These are phyloP conservation scores for Sistotremastrum suecicum DNA, from an alignment of 768 basidiomycete genomes.

Conservation along the genomic window DNA sequence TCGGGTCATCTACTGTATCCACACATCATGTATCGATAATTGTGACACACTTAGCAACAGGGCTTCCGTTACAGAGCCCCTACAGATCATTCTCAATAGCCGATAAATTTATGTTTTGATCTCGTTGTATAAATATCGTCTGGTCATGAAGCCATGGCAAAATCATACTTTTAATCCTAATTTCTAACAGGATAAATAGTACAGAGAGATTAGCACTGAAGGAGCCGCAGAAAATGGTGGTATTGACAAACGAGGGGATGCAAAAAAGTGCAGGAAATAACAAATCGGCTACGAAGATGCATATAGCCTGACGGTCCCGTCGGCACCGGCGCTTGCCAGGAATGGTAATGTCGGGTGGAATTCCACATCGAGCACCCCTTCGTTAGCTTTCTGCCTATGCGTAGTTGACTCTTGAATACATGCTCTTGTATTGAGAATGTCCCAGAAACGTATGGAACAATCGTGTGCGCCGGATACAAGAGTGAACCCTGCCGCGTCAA, in stretches of 20 bases:
- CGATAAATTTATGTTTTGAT: not conserved
- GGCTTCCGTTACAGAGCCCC: too few species aligned
- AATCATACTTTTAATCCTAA: not conserved
- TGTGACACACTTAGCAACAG: too few species aligned
- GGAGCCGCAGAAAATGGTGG: not conserved
- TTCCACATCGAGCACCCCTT: conserved; percentile 82
- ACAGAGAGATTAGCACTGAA: not conserved
- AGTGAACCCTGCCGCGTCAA: conserved; percentile 76
- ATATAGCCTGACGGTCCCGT: conserved; percentile 86
- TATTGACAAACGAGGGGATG: not conserved
- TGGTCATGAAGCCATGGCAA: not conserved
- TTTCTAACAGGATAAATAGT: too few species aligned
- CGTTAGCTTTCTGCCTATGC: conserved; percentile 80
- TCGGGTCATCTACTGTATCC: too few species aligned
- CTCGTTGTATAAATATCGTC: not conserved
- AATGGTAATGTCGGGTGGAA: conserved; percentile 74
- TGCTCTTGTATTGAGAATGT: conserved; percentile 61
- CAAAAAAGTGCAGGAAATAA: not conserved
- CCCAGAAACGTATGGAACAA: conserved; percentile 92
- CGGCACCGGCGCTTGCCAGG: conserved; percentile 90
- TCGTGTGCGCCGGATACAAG: conserved; percentile 89
- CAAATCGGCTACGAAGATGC: conserved; percentile 52
- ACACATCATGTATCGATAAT: too few species aligned
- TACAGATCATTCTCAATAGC: too few species aligned
- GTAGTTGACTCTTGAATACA: conserved; percentile 83